These are phyloP conservation scores for Dictyostelium citrinum DNA, from an alignment of 78 protist genomes.

Conservation along the genomic window DNA sequence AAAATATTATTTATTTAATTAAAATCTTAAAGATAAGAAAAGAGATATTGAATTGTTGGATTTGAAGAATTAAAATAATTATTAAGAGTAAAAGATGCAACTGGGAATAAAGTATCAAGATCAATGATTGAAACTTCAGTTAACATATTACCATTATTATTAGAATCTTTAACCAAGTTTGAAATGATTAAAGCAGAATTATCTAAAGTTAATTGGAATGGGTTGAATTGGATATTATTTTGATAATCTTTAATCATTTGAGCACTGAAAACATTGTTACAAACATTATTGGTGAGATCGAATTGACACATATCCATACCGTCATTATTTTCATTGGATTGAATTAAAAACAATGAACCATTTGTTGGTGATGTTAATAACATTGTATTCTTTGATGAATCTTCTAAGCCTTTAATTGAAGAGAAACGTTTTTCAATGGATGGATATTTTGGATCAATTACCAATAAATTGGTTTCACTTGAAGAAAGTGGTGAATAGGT, in stretches of 20 bases:
- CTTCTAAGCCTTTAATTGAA: background rate
- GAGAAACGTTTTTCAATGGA: background rate
- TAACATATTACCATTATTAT: background rate
- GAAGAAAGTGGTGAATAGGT: background rate
- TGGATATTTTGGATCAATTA: background rate
- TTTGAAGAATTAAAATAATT: background rate
- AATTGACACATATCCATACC: background rate
- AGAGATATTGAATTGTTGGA: background rate
- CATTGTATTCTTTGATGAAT: background rate
- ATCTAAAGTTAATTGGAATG: background rate
- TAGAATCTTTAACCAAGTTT: background rate
- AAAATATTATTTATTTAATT: too few relatives aligned
- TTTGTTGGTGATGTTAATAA: background rate
- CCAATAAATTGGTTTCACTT: background rate
- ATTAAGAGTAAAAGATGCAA: background rate
- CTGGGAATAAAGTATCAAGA: background rate
- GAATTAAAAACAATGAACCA: background rate
- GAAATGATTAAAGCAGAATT: background rate
- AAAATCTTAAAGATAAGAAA: background rate
- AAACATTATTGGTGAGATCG: background rate
- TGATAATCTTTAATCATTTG: background rate
- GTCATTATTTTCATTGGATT: background rate
- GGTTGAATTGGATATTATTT: background rate
- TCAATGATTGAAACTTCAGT: background rate
- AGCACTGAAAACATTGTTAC: background rate